phyloP scores from a whole-genome alignment of 805 yeast species.

The Komagataella ulmi region DNA sequence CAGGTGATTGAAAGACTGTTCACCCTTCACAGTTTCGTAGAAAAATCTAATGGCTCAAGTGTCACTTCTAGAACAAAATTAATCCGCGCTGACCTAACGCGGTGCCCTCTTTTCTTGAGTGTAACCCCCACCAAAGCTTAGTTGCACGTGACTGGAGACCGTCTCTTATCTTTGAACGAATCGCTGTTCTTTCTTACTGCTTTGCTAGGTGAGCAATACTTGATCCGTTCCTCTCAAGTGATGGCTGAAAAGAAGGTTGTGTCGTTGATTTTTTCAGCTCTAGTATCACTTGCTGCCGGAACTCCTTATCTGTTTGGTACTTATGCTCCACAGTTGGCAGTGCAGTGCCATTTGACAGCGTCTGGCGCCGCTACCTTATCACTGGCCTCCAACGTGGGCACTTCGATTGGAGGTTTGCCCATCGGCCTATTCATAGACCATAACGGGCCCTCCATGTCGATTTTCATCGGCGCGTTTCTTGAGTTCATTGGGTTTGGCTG shows the following conservation, averaged over 20 bases:
- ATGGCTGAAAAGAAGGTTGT: slow-evolving; percentile 4
- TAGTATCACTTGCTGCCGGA: slow-evolving; percentile 58
- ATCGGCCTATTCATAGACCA: slow-evolving; percentile 60
- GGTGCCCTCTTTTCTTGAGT: too few species aligned
- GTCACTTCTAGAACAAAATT: background rate
- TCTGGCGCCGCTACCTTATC: slow-evolving; percentile 54
- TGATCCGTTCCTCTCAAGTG: background rate
- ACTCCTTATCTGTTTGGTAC: slow-evolving; percentile 65
- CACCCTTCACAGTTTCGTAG: background rate
- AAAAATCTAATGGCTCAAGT: background rate
- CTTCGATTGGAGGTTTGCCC: slow-evolving; percentile 55
- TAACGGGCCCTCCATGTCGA: slow-evolving; percentile 40
- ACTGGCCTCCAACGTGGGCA: slow-evolving; percentile 47
- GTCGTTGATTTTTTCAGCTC: slow-evolving; percentile 11
- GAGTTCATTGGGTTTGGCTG: slow-evolving; percentile 42
- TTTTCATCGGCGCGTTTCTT: slow-evolving; percentile 38
- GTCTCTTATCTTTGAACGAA: background rate
- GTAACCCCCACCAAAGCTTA: background rate
- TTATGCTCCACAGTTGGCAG: slow-evolving; percentile 62
- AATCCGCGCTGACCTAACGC: too few species aligned
- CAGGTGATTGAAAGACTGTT: background rate
- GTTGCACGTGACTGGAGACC: background rate
- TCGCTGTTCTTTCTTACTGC: too few species aligned
- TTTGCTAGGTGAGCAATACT: background rate
- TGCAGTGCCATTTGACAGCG: slow-evolving; percentile 40